These are phyloP conservation scores for Paracoccidioides brasiliensis DNA, from an alignment of 2,329 filamentous ascomycete genomes.

Conservation along the genomic window DNA sequence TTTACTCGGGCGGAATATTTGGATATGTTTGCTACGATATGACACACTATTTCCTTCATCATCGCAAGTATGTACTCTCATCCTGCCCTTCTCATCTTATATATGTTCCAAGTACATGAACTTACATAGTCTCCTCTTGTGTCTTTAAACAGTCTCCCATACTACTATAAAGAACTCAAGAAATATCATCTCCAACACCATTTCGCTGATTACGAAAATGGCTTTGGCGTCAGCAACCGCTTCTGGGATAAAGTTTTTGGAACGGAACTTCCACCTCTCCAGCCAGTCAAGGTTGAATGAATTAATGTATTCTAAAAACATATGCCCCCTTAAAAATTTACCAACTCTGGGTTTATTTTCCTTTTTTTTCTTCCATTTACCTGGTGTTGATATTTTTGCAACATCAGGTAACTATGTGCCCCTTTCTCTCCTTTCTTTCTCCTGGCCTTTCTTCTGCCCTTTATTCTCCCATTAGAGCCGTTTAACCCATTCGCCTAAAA, in stretches of 20 bases:
- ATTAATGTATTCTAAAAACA: background rate
- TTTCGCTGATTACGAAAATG: conserved; percentile 95
- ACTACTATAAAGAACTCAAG: conserved; percentile 85
- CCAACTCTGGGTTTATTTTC: too few species aligned
- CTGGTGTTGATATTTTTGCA: too few species aligned
- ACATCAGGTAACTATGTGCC: too few species aligned
- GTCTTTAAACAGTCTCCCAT: conserved; percentile 48
- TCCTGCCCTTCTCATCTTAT: background rate
- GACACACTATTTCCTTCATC: conserved; percentile 98
- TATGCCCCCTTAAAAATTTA: too few species aligned
- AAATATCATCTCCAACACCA: conserved; percentile 96
- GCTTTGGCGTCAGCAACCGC: conserved; percentile 88
- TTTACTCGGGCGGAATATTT: conserved; percentile 83
- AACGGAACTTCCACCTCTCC: conserved; percentile 53
- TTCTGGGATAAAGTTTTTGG: conserved; percentile 95
- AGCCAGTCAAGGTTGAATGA: conserved; percentile 25
- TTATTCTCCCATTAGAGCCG: too few species aligned
- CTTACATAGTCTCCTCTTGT: conserved; percentile 9
- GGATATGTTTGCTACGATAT: conserved; percentile 94
- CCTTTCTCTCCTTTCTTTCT: too few species aligned
- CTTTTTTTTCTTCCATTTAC: too few species aligned
- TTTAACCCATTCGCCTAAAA: too few species aligned
- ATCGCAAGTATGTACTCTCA: conserved; percentile 55
- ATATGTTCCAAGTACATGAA: background rate
- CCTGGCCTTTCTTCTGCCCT: too few species aligned